Evolutionary conservation across 1,284 basidiomycete genomes (phyloP), one percentile per base, ranked within the genome.

Genomic region (Malassezia restricta): DNA sequence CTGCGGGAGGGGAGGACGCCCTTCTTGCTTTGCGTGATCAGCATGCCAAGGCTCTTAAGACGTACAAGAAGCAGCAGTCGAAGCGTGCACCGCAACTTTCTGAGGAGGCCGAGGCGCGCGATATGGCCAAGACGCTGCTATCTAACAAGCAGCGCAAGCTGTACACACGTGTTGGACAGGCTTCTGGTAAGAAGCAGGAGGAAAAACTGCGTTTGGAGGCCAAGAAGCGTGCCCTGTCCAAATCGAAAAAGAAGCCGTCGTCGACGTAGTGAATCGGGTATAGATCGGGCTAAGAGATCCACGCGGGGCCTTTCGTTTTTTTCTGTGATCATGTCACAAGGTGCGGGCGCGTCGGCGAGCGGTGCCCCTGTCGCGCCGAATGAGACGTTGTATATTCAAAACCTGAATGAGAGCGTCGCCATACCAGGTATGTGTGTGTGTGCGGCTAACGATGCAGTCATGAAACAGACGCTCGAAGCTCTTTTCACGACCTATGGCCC

Each of bases 351-450:
- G 5, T 15, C 28, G 40, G 40, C 27, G 27, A 29, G 28, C 20
- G 20, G 20, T 4, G 50, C 61, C 5, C 59, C 59, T 1, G 28
- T 47, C 1, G 52, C 56, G 27, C 58, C 64, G 9, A 54, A 54
- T 39, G 87, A 92, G 75, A 96, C 92, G 14, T 78, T 98, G 38
- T 98, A 96, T 74, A 83, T 96, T 64, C 87, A 95, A 75, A 98
- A 98, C 75, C 77, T 98, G 68, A 96, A 98, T 74, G 92, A 98
- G 77, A 89, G 87, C 76, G 87, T 98, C 62, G 87, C 87, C 75
- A 78, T 90, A 49, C 56, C 61, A 8, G 51, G 59, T 59, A 24
- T 14, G 58, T 51, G 28, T 17, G 15, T 29, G 9, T 9, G 8
- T 11, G 33, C 11, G 33, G 33, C 11, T 11, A 35, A 15, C 15